phyloP scores from a whole-genome alignment of 2,329 filamentous ascomycete species.

The Ophiostoma sp. region DNA sequence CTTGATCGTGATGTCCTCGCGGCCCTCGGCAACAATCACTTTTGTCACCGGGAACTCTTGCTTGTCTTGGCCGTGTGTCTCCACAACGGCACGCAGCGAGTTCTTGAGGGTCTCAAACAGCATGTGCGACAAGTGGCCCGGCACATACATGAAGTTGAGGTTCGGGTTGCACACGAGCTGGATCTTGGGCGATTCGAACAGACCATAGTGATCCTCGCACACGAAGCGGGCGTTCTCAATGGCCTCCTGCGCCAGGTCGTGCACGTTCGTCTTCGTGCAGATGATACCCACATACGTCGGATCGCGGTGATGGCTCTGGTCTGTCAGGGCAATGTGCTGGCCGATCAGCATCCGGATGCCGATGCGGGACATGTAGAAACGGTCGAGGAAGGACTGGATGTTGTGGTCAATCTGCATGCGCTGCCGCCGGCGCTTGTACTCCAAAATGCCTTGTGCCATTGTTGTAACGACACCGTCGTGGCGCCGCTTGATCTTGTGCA shows the following conservation, averaged over 20 bases:
- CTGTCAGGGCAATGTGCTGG: constrained; percentile 94
- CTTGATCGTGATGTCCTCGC: constrained; percentile 99
- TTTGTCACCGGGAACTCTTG: constrained; percentile 96
- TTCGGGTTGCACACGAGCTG: constrained; percentile 94
- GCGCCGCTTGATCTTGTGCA: constrained; percentile 91
- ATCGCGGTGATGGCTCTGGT: constrained; percentile 85
- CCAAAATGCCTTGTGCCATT: constrained; percentile 94
- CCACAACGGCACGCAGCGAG: constrained; percentile 92
- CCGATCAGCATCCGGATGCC: constrained; percentile 99
- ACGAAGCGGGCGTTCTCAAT: constrained; percentile 99
- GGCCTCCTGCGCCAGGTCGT: constrained; percentile 90
- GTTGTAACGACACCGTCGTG: constrained; percentile 98
- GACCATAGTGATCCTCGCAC: constrained; percentile 95
- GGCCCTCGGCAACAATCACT: constrained; percentile 94
- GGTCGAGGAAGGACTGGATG: constrained; percentile 95
- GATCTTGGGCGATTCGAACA: constrained; percentile 95
- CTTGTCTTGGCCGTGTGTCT: constrained; percentile 91
- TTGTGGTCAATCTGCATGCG: constrained; percentile 98
- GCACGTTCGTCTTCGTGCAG: constrained; percentile 96
- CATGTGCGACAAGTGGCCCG: constrained; percentile 98
- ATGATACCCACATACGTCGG: constrained; percentile 97
- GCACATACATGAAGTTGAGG: constrained; percentile 99
- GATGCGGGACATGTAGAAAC: constrained; percentile 99
- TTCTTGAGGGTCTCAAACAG: constrained; percentile 99
- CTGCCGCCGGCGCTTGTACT: constrained; percentile 96